Evolutionary conservation across 176 grass and related monocot species (phyloP).

Genomic region (Melocanna baccifera): DNA sequence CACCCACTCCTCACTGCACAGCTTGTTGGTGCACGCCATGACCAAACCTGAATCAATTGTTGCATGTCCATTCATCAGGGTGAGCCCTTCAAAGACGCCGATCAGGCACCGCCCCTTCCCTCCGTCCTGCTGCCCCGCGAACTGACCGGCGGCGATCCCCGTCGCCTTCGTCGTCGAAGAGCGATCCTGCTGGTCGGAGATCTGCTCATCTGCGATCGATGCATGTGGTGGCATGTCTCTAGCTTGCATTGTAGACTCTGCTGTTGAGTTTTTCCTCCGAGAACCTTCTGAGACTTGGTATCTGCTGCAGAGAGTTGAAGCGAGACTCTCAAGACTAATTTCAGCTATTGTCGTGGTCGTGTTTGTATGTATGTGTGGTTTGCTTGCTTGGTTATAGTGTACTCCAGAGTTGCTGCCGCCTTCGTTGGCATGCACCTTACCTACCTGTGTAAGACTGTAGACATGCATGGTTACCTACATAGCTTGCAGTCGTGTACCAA

Average conservation of each 20-base stretch:
- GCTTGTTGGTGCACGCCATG: background rate
- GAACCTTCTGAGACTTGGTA: background rate
- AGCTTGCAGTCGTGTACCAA: too few species aligned
- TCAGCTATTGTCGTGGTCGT: background rate
- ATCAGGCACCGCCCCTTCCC: background rate
- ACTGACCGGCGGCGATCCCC: background rate
- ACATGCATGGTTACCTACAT: too few species aligned
- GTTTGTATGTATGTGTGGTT: background rate
- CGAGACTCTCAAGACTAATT: too few species aligned
- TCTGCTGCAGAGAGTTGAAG: background rate
- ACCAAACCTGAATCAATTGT: background rate
- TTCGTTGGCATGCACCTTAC: too few species aligned
- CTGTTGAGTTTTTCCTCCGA: background rate
- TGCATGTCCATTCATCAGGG: background rate
- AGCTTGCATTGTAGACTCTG: background rate
- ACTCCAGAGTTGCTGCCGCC: background rate
- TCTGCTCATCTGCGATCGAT: background rate
- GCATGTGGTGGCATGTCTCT: background rate
- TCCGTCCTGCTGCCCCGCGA: background rate
- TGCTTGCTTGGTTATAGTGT: background rate
- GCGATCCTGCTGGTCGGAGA: background rate
- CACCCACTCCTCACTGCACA: background rate
- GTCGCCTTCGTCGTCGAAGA: background rate
- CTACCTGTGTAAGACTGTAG: too few species aligned
- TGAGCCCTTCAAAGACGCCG: constrained; percentile 44